Evolutionary conservation across 2,329 filamentous ascomycete genomes (phyloP).

Genomic region (Scedosporium dehoogii): DNA sequence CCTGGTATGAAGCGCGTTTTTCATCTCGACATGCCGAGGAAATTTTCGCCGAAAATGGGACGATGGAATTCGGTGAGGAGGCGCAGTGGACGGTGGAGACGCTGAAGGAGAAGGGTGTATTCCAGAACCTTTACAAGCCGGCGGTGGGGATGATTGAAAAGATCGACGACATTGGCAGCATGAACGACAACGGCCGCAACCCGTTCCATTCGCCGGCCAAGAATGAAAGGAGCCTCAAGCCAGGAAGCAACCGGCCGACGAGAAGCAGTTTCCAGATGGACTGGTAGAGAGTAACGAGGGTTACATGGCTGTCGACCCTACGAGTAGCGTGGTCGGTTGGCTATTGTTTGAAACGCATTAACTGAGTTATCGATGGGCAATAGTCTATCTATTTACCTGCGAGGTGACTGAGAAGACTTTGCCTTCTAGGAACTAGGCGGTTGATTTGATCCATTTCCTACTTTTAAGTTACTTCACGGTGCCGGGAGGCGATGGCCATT

Average conservation of each 20-base stretch:
- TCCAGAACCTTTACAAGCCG: constrained; percentile 18
- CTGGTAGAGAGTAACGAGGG: background rate
- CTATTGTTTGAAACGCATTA: too few species aligned
- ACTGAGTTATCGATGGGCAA: too few species aligned
- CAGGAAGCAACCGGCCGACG: background rate
- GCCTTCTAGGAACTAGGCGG: too few species aligned
- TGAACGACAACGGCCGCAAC: constrained; percentile 16
- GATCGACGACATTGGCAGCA: constrained; percentile 21
- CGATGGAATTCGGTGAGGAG: constrained; percentile 17
- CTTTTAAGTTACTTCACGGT: too few species aligned
- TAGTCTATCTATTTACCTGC: too few species aligned
- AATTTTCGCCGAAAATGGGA: constrained; percentile 16
- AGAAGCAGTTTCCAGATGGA: background rate
- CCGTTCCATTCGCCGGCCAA: background rate
- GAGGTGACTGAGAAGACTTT: too few species aligned
- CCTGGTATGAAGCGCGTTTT: constrained; percentile 5
- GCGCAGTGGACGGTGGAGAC: constrained; percentile 15
- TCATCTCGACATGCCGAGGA: constrained; percentile 5
- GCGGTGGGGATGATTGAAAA: constrained; percentile 19
- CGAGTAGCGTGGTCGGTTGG: too few species aligned
- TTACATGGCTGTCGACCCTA: background rate
- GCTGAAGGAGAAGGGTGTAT: constrained; percentile 13
- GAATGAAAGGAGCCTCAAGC: background rate
- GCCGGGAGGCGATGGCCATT: too few species aligned
- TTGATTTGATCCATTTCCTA: too few species aligned